Evolutionary conservation across 345 rosid genomes (phyloP).

Genomic region (rapeseed (Brassica napus)): DNA sequence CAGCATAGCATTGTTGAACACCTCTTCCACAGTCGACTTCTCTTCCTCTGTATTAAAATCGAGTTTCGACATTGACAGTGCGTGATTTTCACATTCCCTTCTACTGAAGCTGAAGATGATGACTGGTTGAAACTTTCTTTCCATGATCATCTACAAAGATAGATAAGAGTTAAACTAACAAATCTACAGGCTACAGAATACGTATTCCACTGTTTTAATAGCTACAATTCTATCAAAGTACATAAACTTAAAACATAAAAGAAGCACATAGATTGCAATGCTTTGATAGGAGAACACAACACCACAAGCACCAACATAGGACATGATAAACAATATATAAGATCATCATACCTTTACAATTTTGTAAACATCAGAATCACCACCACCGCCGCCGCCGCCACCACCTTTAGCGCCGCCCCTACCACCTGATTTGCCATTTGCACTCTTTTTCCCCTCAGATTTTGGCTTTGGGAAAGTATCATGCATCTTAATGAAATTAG

Average conservation of each 20-base stretch:
- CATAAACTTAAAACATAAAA: neutral
- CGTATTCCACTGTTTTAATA: neutral
- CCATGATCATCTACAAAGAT: slow-evolving; percentile 88
- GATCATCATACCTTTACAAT: slow-evolving; percentile 74
- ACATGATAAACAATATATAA: slow-evolving; percentile 13
- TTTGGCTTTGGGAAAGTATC: slow-evolving; percentile 78
- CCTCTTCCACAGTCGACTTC: slow-evolving; percentile 73
- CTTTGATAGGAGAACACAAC: neutral
- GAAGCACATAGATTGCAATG: neutral
- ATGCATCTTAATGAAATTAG: slow-evolving; percentile 85
- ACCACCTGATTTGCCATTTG: slow-evolving; percentile 78
- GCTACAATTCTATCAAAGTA: neutral
- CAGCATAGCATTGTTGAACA: slow-evolving; percentile 74
- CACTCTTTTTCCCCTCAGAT: slow-evolving; percentile 53
- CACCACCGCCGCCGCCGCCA: slow-evolving; percentile 60
- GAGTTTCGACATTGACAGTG: slow-evolving; percentile 97
- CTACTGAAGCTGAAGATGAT: slow-evolving; percentile 99
- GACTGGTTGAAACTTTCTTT: slow-evolving; percentile 89
- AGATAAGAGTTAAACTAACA: slow-evolving; percentile 20
- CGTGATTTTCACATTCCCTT: slow-evolving; percentile 97
- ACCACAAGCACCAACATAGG: neutral
- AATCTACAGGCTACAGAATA: slow-evolving; percentile 13
- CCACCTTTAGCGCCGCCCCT: slow-evolving; percentile 60
- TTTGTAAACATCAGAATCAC: slow-evolving; percentile 89
- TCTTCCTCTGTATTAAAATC: slow-evolving; percentile 92